Percentiles rank a stretch among this genome's conserved stretches.
Conservation (phyloP, 768 basidiomycete species). For the Pulveroboletus sp. region DNA sequence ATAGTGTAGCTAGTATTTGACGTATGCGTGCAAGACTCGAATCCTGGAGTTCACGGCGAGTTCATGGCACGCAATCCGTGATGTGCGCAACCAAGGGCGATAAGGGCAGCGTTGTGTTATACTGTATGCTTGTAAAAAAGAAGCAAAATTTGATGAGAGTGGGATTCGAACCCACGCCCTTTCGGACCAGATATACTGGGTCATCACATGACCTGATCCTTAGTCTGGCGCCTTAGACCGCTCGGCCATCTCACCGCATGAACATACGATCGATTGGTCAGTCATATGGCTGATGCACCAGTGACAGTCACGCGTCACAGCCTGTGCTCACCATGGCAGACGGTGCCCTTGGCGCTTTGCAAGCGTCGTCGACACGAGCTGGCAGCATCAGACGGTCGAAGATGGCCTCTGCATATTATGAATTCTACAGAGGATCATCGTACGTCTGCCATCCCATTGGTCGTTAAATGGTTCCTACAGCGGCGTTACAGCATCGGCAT, state of each 20-base stretch:
- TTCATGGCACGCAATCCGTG: no score
- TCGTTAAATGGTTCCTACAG: not conserved
- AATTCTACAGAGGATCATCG: conserved; percentile 91
- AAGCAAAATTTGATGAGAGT: conserved; percentile 35
- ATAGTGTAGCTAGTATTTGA: no score
- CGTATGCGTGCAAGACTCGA: no score
- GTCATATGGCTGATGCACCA: no score
- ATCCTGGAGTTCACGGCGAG: no score
- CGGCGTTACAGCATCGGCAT: conserved; percentile 74
- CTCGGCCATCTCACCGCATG: conserved; percentile 46
- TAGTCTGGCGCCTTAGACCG: conserved; percentile 63
- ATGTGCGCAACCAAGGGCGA: no score
- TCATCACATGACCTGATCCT: conserved; percentile 36
- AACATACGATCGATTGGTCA: no score
- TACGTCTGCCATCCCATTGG: conserved; percentile 38
- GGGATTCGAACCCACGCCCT: conserved; percentile 42
- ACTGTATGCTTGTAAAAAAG: no score
- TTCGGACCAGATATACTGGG: conserved; percentile 33
- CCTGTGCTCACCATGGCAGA: not conserved
- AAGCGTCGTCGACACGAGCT: conserved; percentile 4
- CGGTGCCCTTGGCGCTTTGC: not conserved
- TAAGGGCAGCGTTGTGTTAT: no score
- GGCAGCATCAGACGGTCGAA: conserved; percentile 12
- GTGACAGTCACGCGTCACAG: conserved; percentile 27
- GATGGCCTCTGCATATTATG: conserved; percentile 86